Conservation (phyloP, 2,329 filamentous ascomycete species). For the Pseudogymnoascus pannorum region DNA sequence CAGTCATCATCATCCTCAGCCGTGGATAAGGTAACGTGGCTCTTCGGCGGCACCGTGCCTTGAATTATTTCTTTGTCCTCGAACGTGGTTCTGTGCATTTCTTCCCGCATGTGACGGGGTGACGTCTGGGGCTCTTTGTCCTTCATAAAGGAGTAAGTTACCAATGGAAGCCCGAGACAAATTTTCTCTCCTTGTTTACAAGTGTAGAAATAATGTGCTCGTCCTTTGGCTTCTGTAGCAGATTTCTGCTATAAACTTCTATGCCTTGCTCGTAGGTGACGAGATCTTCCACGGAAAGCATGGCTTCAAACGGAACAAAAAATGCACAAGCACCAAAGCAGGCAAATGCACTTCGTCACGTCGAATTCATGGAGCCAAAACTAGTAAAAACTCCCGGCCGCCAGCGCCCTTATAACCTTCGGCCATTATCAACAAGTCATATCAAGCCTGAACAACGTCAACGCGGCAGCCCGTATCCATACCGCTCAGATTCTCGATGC, state of each 20-base stretch:
- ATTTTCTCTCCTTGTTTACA: not conserved
- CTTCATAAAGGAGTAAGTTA: not conserved
- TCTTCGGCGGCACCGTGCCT: not conserved
- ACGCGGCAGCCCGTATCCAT: not conserved
- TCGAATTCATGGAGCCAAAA: constrained; percentile 1
- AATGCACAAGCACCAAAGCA: not conserved
- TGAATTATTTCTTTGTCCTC: constrained; percentile 5
- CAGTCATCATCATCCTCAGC: not conserved
- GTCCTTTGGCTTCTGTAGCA: not conserved
- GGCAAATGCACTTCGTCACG: not conserved
- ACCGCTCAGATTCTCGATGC: not conserved
- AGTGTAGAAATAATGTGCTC: constrained; percentile 1
- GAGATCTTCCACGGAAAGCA: not conserved
- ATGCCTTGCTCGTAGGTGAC: not conserved
- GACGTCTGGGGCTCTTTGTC: not conserved
- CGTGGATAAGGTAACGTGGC: not conserved
- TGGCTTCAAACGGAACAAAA: constrained; percentile 5
- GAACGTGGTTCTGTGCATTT: not conserved
- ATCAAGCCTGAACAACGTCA: not conserved
- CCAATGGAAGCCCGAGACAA: not conserved
- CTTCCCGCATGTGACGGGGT: not conserved
- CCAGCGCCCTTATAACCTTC: constrained; percentile 4
- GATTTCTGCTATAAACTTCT: not conserved
- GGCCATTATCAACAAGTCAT: constrained; percentile 7
- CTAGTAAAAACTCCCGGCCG: not conserved